Percentiles rank a stretch among this genome's conserved stretches.
phyloP scores from a whole-genome alignment of 306 rosid genomes.

The Prinsepia uniflora region DNA sequence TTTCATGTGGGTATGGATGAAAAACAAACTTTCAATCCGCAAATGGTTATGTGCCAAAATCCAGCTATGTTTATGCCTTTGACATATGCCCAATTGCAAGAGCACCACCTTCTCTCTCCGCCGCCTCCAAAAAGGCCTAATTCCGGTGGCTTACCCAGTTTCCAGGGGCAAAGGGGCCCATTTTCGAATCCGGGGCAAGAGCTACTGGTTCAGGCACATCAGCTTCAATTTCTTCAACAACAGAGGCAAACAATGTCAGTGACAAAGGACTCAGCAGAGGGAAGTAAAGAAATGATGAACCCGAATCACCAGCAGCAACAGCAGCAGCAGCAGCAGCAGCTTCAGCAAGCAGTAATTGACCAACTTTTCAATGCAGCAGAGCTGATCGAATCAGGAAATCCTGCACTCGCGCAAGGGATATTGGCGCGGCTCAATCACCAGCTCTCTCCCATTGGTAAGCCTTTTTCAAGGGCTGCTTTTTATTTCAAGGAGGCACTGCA shows the following conservation, averaged over 20 bases:
- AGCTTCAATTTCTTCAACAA: constrained; percentile 52
- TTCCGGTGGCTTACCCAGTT: constrained; percentile 36
- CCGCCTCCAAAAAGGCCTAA: constrained; percentile 60
- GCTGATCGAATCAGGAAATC: constrained; percentile 76
- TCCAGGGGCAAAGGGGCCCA: constrained; percentile 38
- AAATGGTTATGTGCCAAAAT: constrained; percentile 50
- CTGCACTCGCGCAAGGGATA: constrained; percentile 97
- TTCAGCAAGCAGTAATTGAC: constrained; percentile 64
- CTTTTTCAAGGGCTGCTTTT: constrained; percentile 92
- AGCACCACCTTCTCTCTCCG: constrained; percentile 46
- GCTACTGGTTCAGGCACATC: constrained; percentile 39
- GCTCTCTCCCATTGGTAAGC: constrained; percentile 88
- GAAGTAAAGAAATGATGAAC: constrained; percentile 44
- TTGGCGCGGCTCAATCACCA: constrained; percentile 99
- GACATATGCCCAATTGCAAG: constrained; percentile 51
- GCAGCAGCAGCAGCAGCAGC: constrained; percentile 45
- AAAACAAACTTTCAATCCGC: constrained; percentile 52
- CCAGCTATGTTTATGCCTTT: constrained; percentile 57
- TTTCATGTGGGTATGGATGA: constrained; percentile 53
- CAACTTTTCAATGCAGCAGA: constrained; percentile 78
- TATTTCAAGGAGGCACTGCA: constrained; percentile 85
- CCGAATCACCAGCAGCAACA: not conserved
- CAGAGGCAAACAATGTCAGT: constrained; percentile 39
- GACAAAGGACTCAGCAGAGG: constrained; percentile 36
- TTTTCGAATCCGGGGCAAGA: constrained; percentile 50